Conservation (phyloP, 768 basidiomycete genomes). For the Erythrobasidium yunnanense region DNA sequence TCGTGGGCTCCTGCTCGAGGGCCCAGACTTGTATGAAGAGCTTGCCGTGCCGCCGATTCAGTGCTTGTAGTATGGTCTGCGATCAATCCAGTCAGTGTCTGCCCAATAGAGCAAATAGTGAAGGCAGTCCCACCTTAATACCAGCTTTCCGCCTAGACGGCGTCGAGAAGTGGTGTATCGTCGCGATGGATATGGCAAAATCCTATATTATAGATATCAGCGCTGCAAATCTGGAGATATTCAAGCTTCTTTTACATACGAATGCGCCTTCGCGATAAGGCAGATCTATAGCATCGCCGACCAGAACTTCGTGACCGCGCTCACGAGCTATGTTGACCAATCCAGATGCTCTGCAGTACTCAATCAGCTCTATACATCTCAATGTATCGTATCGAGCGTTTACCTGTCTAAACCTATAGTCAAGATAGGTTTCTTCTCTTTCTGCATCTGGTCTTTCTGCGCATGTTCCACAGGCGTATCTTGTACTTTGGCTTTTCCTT, state of each 20-base stretch:
- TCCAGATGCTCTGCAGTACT: constrained; percentile 18
- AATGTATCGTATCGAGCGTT: neutral
- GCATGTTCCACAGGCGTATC: neutral
- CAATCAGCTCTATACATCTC: constrained; percentile 13
- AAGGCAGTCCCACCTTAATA: constrained; percentile 51
- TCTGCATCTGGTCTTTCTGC: constrained; percentile 18
- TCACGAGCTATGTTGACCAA: constrained; percentile 39
- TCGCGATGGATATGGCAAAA: constrained; percentile 93
- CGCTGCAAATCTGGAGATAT: neutral
- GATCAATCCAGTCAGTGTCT: constrained; percentile 25
- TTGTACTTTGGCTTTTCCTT: constrained; percentile 10
- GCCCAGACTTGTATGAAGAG: constrained; percentile 95
- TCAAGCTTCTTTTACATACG: constrained; percentile 48
- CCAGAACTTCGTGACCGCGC: constrained; percentile 58
- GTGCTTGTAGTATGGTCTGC: constrained; percentile 53
- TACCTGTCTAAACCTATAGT: neutral
- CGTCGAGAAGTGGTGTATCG: constrained; percentile 89
- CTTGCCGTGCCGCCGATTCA: constrained; percentile 51
- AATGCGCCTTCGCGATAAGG: constrained; percentile 70
- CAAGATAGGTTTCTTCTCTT: neutral
- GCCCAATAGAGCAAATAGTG: neutral
- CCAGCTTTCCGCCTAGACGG: constrained; percentile 58
- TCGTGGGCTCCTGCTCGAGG: constrained; percentile 62
- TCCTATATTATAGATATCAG: constrained; percentile 59
- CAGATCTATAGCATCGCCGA: constrained; percentile 62